Evolutionary conservation across 306 rosid genomes (phyloP).

Genomic region (Rosa rugosa): DNA sequence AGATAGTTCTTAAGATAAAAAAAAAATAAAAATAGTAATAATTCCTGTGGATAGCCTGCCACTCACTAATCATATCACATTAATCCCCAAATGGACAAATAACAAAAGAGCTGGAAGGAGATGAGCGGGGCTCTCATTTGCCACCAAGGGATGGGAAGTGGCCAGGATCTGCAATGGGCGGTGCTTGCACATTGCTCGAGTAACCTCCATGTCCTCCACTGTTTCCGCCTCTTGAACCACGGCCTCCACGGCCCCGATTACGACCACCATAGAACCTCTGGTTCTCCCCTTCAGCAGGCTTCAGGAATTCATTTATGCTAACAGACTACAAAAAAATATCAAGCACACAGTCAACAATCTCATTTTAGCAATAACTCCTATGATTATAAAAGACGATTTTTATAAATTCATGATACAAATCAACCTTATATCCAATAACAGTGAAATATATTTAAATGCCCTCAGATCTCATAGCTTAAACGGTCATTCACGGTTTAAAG

Average conservation of each 20-base stretch:
- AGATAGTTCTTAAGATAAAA: slow-evolving; percentile 22
- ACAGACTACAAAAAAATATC: slow-evolving; percentile 52
- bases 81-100: slow-evolving; percentile 23
- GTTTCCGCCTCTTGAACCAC: slow-evolving; percentile 73
- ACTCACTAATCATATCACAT: slow-evolving; percentile 32
- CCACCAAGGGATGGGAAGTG: slow-evolving; percentile 88
- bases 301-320: slow-evolving; percentile 87
- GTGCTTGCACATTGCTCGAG: slow-evolving; percentile 49
- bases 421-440: not conserved
- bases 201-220: slow-evolving; percentile 41
- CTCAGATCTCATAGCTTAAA: slow-evolving; percentile 17
- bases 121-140: slow-evolving; percentile 52
- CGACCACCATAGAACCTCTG: slow-evolving; percentile 64
- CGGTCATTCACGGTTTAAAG: slow-evolving; percentile 7
- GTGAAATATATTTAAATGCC: not conserved
- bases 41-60: slow-evolving; percentile 30
- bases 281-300: slow-evolving; percentile 82
- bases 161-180: slow-evolving; percentile 78
- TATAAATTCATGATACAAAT: not conserved
- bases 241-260: slow-evolving; percentile 62
- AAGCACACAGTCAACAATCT: not conserved
- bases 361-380: not conserved
- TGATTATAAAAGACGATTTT: not conserved
- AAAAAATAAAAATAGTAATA: slow-evolving; percentile 30
- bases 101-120: slow-evolving; percentile 14